Evolutionary conservation across 208 protist genomes (phyloP), one percentile per base, ranked within the genome.

Genomic region (Leishmania major): DNA sequence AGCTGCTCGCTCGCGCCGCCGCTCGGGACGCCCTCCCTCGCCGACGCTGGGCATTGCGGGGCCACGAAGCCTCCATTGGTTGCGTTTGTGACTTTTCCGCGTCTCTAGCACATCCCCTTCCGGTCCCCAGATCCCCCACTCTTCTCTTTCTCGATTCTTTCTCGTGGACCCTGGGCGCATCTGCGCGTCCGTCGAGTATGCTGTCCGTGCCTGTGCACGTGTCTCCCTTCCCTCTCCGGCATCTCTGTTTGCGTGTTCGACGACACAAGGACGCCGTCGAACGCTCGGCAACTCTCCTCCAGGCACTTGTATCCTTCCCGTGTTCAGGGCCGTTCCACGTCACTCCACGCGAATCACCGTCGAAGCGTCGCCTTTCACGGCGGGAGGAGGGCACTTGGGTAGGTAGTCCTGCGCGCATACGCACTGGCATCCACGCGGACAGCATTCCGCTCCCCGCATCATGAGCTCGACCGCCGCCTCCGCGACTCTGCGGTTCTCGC

Each of bases 401-500:
- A 4, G 11, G n/a, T 31, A 6, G 8, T 53, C 19, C 11, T 10
- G 28, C 22, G n/a, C 22, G 8, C n/a, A 77, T 62, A 40, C 40
- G 13, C 47, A 62, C 31, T 17, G 31, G 31, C 19, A 62, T 62
- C 28, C 47, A 78, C 31, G 2, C 47, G 51, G 51, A 45, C 8
- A 15, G 69, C 25, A 53, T 66, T 62, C 31, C n/a, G 7, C 69
- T 17, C 66, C 28, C 69, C 1, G 25, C 66, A 45, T 55, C 15
- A 83, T 87, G 84, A 83, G 79, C 60, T 83, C 69, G 1, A 22
- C 59, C 6, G 51, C 53, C n/a, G 59, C 84, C 17, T 79, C 75
- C 47, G 71, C 77, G 43, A 78, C 73, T 47, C 35, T 83, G 66
- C 73, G 79, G 84, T 66, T 88, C 31, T 80, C 85, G 40, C 82